These are phyloP conservation scores for Phoma herbarum DNA, from an alignment of 2,329 filamentous ascomycete species.

Conservation along the genomic window DNA sequence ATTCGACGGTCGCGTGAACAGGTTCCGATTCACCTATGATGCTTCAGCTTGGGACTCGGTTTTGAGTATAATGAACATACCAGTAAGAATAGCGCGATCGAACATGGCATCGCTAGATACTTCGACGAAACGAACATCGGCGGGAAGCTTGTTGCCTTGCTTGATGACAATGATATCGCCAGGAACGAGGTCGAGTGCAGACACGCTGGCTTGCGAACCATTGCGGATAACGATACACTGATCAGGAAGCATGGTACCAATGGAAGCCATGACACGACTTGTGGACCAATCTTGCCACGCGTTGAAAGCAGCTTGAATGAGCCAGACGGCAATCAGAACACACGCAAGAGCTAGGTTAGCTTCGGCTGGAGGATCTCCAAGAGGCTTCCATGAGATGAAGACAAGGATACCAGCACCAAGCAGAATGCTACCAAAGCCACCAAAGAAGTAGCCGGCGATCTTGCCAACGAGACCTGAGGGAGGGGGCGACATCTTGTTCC, in stretches of 20 bases:
- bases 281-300: slow-evolving; percentile 79
- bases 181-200: slow-evolving; percentile 71
- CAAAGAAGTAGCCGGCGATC: slow-evolving; percentile 76
- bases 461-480: slow-evolving; percentile 67
- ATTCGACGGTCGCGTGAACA: slow-evolving; percentile 69
- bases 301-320: slow-evolving; percentile 60
- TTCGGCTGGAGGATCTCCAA: slow-evolving; percentile 73
- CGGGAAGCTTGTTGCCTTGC: slow-evolving; percentile 76
- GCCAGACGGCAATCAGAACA: slow-evolving; percentile 75
- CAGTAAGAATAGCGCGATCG: slow-evolving; percentile 76
- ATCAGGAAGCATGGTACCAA: slow-evolving; percentile 82
- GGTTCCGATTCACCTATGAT: slow-evolving; percentile 70
- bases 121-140: slow-evolving; percentile 75
- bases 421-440: slow-evolving; percentile 77
- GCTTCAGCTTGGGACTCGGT: slow-evolving; percentile 16
- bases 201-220: slow-evolving; percentile 59
- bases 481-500: slow-evolving; percentile 72
- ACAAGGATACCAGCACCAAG: slow-evolving; percentile 74
- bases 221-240: slow-evolving; percentile 72
- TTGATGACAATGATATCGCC: slow-evolving; percentile 75
- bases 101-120: slow-evolving; percentile 75
- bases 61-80: slow-evolving; percentile 44
- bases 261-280: slow-evolving; percentile 78
- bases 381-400: slow-evolving; percentile 78
- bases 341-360: slow-evolving; percentile 79